phyloP scores from a whole-genome alignment of 345 rosid species.

The Eucalyptus marginata region DNA sequence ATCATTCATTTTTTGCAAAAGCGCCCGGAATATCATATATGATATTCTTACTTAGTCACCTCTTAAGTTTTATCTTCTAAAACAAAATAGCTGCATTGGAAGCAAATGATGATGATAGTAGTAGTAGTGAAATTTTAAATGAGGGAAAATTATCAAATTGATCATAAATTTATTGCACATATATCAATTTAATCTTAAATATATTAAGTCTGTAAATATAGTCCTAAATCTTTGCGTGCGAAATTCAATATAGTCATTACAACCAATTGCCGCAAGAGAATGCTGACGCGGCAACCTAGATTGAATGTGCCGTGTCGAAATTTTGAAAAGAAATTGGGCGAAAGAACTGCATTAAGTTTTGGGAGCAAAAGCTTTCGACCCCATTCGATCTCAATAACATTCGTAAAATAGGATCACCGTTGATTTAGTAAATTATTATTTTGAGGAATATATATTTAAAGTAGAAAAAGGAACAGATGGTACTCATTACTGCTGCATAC shows the following conservation, averaged over 20 bases:
- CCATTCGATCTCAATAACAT: too few species aligned
- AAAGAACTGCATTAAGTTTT: background rate
- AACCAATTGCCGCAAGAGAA: background rate
- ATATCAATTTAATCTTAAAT: too few species aligned
- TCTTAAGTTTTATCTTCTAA: background rate
- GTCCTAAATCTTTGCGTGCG: background rate
- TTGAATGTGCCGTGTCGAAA: background rate
- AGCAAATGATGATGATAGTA: too few species aligned
- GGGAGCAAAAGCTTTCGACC: background rate
- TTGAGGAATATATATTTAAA: background rate
- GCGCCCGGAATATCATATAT: fast-evolving
- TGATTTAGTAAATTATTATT: background rate
- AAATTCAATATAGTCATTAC: fast-evolving
- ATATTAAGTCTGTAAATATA: too few species aligned
- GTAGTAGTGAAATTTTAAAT: background rate
- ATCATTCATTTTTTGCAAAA: too few species aligned
- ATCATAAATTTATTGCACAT: background rate
- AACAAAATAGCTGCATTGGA: background rate
- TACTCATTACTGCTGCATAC: background rate
- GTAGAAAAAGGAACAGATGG: background rate
- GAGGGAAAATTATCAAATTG: background rate
- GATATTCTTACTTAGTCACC: background rate
- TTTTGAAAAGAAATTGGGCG: background rate
- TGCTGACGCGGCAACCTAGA: fast-evolving
- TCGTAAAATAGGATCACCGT: background rate